Evolutionary conservation across 2,329 filamentous ascomycete species (phyloP), one percentile per base, ranked within the genome.

Genomic region (Pseudopithomyces maydicus): DNA sequence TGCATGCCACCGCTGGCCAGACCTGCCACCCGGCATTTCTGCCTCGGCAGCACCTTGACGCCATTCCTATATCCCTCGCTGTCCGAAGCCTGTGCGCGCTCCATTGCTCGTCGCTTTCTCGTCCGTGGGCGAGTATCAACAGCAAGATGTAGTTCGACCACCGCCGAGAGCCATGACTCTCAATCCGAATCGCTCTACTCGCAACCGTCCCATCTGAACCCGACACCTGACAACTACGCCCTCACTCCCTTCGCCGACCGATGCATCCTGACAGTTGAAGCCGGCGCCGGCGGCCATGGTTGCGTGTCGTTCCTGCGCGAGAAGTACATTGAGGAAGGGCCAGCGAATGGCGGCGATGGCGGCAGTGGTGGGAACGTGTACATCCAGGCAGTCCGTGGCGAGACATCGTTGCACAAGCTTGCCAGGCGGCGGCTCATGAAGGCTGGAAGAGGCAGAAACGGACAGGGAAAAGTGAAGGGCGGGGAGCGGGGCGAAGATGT

Each of bases 231-330:
- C 69, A 92, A 97, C 75, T 98, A 96, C 77, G 85, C 90, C 15
- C 82, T 88, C 32, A 87, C 91, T 3, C 89, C 88, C 43, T 99
- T 99, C 71, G 88, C 91, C 54, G 95, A 99, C 78, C 90, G 91
- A 73, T 93, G 93, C 54, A 85, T 86, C 7, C 77, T 98, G 26
- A 90, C 86, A 0, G 77, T 98, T 2, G 84, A 90, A 66, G 90
- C 93, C 17, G 95, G 95, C 8, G 79, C 82, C 2, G 95, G 95
- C 23, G 95, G 95, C 8, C 88, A 95, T 71, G 95, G 95, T 61
- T 99, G 95, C 72, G 91, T 98, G 49, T 95, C 95, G 0, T 99
- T 98, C 73, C 80, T 96, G 42, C 89, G 94, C 19, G 95, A 99
- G 69, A 94, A 94, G 61, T 98, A 90, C 76, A 83, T 97, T 29